phyloP scores from a whole-genome alignment of 148 eudicot species.

The Suaeda aralocaspica region DNA sequence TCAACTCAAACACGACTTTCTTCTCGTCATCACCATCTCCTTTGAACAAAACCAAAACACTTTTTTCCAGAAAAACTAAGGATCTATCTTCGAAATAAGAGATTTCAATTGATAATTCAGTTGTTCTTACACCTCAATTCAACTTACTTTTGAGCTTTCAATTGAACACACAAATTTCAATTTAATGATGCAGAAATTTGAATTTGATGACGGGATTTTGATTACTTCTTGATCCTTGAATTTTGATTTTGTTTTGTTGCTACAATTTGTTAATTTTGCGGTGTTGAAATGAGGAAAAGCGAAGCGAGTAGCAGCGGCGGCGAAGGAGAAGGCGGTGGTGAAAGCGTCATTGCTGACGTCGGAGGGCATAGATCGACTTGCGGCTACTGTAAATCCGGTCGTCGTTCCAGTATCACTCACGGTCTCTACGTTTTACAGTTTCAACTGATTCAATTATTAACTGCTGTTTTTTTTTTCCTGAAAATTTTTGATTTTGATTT shows the following conservation, averaged over 20 bases:
- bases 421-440: conserved; percentile 31
- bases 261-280: not conserved
- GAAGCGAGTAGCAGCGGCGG: conserved; percentile 58
- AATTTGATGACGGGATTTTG: not conserved
- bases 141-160: not conserved
- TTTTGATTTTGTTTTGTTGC: not conserved
- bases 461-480: not conserved
- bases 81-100: too few species aligned
- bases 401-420: conserved; percentile 60
- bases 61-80: too few species aligned
- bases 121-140: too few species aligned
- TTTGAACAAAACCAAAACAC: too few species aligned
- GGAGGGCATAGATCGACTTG: conserved; percentile 76
- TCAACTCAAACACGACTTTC: too few species aligned
- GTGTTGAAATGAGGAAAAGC: conserved; percentile 31
- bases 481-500: not conserved
- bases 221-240: not conserved
- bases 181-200: not conserved
- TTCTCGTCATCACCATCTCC: too few species aligned
- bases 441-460: not conserved
- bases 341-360: conserved; percentile 49
- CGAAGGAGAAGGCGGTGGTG: conserved; percentile 35
- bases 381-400: conserved; percentile 83
- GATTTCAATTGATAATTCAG: not conserved
- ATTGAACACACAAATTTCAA: not conserved